Percentiles rank a stretch among this genome's conserved stretches.
Conservation (phyloP, 805 yeast genomes). For the Jamesozyma gamospora region DNA sequence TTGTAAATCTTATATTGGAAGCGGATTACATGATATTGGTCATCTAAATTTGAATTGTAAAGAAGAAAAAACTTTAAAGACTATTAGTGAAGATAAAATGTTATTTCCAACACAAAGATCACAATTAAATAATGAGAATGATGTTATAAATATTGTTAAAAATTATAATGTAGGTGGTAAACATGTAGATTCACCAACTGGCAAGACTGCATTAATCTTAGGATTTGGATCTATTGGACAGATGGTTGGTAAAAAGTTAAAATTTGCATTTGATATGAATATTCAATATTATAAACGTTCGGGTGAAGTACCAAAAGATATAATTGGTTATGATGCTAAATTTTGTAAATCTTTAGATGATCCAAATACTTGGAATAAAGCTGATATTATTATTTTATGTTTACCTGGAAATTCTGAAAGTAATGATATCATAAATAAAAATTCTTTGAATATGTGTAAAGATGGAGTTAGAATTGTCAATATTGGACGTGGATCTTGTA, state of each 20-base stretch:
- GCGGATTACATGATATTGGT: slow-evolving; percentile 11
- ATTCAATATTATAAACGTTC: slow-evolving; percentile 53
- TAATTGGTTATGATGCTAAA: slow-evolving; percentile 37
- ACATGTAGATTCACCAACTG: slow-evolving; percentile 41
- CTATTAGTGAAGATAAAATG: background rate
- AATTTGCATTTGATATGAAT: slow-evolving; percentile 48
- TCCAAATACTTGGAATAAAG: slow-evolving; percentile 29
- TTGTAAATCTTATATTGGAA: slow-evolving; percentile 34
- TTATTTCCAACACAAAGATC: background rate
- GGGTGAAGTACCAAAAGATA: slow-evolving; percentile 28
- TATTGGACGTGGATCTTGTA: slow-evolving; percentile 64
- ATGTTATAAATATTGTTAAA: slow-evolving; percentile 27
- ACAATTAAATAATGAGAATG: background rate
- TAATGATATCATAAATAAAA: slow-evolving; percentile 40
- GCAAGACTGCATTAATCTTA: slow-evolving; percentile 50
- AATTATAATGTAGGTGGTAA: slow-evolving; percentile 40
- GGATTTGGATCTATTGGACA: slow-evolving; percentile 75
- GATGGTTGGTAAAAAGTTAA: slow-evolving; percentile 47
- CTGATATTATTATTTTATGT: slow-evolving; percentile 54
- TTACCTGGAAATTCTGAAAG: slow-evolving; percentile 59
- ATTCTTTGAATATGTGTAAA: slow-evolving; percentile 38
- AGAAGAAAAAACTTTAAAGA: background rate
- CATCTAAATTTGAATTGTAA: slow-evolving; percentile 1
- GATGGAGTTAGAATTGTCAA: slow-evolving; percentile 56
- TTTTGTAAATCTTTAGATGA: slow-evolving; percentile 39